Percentiles rank a stretch among this genome's conserved stretches.
Evolutionary conservation across 1,139 yeast genomes (phyloP).

Genomic region (Geotrichum fermentans): DNA sequence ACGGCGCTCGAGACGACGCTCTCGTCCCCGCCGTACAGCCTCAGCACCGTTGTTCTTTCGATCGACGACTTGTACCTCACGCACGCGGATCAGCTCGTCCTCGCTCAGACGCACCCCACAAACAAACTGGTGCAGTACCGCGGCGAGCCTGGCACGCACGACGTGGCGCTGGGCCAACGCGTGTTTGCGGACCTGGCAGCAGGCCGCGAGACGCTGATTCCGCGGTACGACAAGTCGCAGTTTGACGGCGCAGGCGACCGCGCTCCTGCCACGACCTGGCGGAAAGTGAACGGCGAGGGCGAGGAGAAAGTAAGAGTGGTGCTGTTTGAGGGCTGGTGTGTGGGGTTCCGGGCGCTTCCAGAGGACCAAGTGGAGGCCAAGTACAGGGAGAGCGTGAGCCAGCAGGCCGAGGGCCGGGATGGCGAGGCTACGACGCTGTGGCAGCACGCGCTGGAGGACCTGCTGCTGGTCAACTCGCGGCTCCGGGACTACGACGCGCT

Average conservation of each 20-base stretch:
- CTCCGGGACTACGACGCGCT: conserved; percentile 49
- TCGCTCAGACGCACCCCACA: conserved; percentile 41
- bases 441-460: conserved; percentile 31
- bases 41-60: conserved; percentile 56
- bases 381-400: background rate
- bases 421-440: conserved; percentile 15
- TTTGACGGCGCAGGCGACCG: conserved; percentile 78
- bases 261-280: background rate
- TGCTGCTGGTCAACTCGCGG: conserved; percentile 47
- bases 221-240: conserved; percentile 75
- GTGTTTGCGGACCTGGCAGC: conserved; percentile 30
- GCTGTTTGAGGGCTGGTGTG: conserved; percentile 91
- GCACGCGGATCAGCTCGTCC: conserved; percentile 49
- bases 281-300: conserved; percentile 30
- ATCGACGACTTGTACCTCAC: conserved; percentile 84
- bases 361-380: conserved; percentile 30
- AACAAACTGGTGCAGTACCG: conserved; percentile 67
- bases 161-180: conserved; percentile 44
- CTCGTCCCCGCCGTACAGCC: conserved; percentile 34
- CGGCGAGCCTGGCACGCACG: conserved; percentile 95
- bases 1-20: conserved; percentile 5
- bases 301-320: conserved; percentile 53
- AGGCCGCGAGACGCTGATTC: conserved; percentile 44
- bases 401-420: conserved; percentile 13
- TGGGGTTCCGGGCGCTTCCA: conserved; percentile 58